Evolutionary conservation across 805 yeast genomes (phyloP).

Genomic region (Monosporozyma yasuniensis): DNA sequence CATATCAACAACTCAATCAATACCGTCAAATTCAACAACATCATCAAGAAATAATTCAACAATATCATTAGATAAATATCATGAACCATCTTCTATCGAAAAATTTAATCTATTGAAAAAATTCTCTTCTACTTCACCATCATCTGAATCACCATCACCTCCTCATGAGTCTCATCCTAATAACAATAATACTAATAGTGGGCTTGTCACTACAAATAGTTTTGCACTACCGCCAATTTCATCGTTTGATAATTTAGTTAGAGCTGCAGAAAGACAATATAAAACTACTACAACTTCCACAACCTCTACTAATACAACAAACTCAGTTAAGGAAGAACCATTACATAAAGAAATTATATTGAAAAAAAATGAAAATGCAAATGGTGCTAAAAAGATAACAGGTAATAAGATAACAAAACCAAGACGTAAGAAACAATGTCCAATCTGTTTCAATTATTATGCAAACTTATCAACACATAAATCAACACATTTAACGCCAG

Average conservation of each 20-base stretch:
- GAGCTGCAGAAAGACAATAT: slow-evolving; percentile 24
- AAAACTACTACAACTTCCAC: background rate
- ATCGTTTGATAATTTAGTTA: slow-evolving; percentile 24
- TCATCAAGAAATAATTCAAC: background rate
- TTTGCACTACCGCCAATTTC: slow-evolving; percentile 24
- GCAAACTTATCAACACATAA: slow-evolving; percentile 78
- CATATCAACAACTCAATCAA: background rate
- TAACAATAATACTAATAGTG: background rate
- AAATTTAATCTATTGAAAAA: slow-evolving; percentile 3
- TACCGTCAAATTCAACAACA: background rate
- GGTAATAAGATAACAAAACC: slow-evolving; percentile 31
- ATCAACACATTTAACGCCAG: slow-evolving; percentile 65
- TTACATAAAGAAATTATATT: background rate
- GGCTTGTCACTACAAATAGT: background rate
- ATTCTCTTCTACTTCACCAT: background rate
- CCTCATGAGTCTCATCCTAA: background rate
- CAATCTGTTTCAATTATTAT: slow-evolving; percentile 57
- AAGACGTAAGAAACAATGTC: slow-evolving; percentile 63
- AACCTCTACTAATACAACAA: background rate
- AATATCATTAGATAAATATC: slow-evolving; percentile 8
- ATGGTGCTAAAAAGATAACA: background rate
- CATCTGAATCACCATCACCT: background rate
- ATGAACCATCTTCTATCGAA: slow-evolving; percentile 8
- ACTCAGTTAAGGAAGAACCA: background rate
- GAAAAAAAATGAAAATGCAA: background rate